Evolutionary conservation across 2,329 filamentous ascomycete species (phyloP).

Genomic region (Fusarium brevicatenulatum): DNA sequence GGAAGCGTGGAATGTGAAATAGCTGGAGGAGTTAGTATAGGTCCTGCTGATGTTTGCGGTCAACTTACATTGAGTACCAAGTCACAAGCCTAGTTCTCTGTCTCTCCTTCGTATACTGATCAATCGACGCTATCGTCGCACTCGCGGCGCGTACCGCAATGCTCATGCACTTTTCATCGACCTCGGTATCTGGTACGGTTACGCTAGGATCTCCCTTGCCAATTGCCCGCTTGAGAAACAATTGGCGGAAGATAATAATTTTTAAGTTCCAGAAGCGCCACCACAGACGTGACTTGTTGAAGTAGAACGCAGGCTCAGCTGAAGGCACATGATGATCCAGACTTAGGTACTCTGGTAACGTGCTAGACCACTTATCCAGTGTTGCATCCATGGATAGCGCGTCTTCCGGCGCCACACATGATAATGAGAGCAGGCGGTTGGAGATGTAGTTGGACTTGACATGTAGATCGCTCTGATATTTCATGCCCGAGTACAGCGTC

Average conservation of each 20-base stretch:
- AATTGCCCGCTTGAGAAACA: background rate
- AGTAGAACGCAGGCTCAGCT: background rate
- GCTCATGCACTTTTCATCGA: background rate
- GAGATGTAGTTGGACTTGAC: background rate
- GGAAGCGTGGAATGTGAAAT: background rate
- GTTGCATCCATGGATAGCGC: background rate
- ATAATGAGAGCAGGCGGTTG: background rate
- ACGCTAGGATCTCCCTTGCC: background rate
- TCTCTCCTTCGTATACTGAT: background rate
- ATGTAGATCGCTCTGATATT: background rate
- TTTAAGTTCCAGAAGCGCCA: background rate
- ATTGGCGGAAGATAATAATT: background rate
- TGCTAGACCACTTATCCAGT: background rate
- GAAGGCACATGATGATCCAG: background rate
- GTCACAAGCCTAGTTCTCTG: background rate
- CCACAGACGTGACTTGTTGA: background rate
- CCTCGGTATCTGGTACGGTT: accelerated
- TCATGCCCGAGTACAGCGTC: background rate
- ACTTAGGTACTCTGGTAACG: background rate
- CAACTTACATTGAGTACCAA: background rate
- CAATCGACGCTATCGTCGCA: background rate
- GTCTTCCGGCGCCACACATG: background rate
- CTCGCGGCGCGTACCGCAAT: background rate
- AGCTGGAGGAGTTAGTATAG: background rate
- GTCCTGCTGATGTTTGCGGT: no score